Evolutionary conservation across 495 filamentous ascomycete genomes (phyloP).

Genomic region (Xylaria palmicola): DNA sequence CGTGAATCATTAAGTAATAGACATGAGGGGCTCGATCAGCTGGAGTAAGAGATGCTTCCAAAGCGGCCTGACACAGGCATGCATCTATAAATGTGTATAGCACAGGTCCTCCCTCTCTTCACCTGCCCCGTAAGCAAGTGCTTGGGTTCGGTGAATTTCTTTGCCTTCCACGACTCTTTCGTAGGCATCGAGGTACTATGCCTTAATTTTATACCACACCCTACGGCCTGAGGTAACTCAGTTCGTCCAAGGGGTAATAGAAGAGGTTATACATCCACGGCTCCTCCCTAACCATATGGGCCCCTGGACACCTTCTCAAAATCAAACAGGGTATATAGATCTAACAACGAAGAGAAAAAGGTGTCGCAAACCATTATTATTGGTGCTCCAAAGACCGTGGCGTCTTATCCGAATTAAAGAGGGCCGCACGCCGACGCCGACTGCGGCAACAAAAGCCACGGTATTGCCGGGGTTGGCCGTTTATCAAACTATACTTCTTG

Average conservation of each 20-base stretch:
- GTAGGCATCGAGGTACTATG: constrained; percentile 22
- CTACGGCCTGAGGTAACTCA: constrained; percentile 11
- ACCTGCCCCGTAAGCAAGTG: constrained; percentile 12
- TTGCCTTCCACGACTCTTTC: constrained; percentile 16
- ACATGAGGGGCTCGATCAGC: neutral
- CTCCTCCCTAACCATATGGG: constrained; percentile 28
- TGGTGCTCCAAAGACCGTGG: constrained; percentile 26
- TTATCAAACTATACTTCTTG: constrained; percentile 8
- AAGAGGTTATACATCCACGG: constrained; percentile 31
- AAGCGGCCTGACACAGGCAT: neutral
- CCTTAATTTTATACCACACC: neutral
- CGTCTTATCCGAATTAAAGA: constrained; percentile 18
- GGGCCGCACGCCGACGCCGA: neutral
- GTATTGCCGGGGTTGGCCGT: neutral
- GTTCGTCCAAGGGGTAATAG: constrained; percentile 17
- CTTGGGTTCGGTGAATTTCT: constrained; percentile 11
- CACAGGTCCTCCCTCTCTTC: neutral
- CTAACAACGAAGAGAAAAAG: constrained; percentile 40
- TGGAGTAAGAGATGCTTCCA: neutral
- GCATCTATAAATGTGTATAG: neutral
- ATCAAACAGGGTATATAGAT: constrained; percentile 44
- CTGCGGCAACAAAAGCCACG: neutral
- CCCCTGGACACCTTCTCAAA: constrained; percentile 30
- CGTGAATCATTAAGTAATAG: constrained; percentile 4
- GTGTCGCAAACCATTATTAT: constrained; percentile 18